These are phyloP conservation scores for Termitomyces sp. DNA, from an alignment of 768 basidiomycete species.

Conservation along the genomic window DNA sequence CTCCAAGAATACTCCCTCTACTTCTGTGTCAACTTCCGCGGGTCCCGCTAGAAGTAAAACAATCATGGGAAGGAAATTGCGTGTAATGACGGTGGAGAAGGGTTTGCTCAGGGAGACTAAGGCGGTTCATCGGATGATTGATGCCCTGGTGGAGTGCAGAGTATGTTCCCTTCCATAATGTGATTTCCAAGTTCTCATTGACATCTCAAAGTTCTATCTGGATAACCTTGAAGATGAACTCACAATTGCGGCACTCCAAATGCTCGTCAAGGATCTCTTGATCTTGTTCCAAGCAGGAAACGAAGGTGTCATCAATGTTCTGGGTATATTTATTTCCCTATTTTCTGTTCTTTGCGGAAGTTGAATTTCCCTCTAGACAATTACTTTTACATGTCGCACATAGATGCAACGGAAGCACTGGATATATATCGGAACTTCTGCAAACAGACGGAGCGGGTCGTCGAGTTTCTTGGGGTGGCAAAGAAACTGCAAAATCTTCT, in stretches of 20 bases:
- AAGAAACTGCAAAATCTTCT: conserved; percentile 90
- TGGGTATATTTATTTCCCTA: conserved; percentile 44
- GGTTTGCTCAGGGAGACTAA: conserved; percentile 90
- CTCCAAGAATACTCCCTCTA: conserved; percentile 20
- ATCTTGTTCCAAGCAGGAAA: conserved; percentile 96
- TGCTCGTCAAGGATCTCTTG: conserved; percentile 94
- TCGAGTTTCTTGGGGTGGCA: conserved; percentile 89
- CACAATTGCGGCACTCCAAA: conserved; percentile 79
- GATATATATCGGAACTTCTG: conserved; percentile 92
- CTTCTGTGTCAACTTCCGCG: conserved; percentile 17
- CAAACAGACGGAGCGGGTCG: conserved; percentile 86
- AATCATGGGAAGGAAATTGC: conserved; percentile 75
- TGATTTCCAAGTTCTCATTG: neutral
- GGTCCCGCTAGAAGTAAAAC: conserved; percentile 64
- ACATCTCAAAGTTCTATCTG: conserved; percentile 69
- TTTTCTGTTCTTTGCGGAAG: conserved; percentile 14
- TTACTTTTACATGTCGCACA: conserved; percentile 96
- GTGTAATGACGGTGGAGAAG: conserved; percentile 93
- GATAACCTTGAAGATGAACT: conserved; percentile 93
- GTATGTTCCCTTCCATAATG: conserved; percentile 42
- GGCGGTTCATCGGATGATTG: conserved; percentile 86
- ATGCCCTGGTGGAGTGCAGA: conserved; percentile 80
- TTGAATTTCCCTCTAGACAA: conserved; percentile 52
- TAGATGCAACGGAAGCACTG: conserved; percentile 85
- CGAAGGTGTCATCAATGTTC: conserved; percentile 83